phyloP scores from a whole-genome alignment of 192 early-diverging fungal genomes.

The Backusella westeae region DNA sequence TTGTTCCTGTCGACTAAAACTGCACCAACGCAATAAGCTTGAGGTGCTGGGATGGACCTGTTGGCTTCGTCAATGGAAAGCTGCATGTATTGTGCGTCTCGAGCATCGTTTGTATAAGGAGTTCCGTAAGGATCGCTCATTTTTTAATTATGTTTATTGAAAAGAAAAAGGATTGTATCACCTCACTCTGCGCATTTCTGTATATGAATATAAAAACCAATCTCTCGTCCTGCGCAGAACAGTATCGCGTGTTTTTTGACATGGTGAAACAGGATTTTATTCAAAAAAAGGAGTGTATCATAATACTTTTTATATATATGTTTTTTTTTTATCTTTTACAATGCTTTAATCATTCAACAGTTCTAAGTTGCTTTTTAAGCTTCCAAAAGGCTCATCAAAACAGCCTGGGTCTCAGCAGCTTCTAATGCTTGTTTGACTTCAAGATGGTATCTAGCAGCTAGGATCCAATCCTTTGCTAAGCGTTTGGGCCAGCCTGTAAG shows the following conservation, averaged over 20 bases:
- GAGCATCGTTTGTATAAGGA: slow-evolving; percentile 20
- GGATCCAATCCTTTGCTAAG: slow-evolving; percentile 86
- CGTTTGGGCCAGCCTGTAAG: slow-evolving; percentile 84
- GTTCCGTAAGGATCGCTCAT: slow-evolving; percentile 14
- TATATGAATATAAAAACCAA: too few relatives aligned
- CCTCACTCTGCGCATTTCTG: neutral
- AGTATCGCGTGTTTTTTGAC: neutral
- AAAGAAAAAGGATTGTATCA: neutral
- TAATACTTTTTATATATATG: neutral
- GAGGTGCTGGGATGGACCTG: slow-evolving; percentile 68
- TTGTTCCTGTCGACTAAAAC: slow-evolving; percentile 48
- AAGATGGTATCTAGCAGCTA: slow-evolving; percentile 70
- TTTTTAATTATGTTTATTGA: neutral
- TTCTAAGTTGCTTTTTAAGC: neutral
- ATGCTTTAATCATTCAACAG: neutral
- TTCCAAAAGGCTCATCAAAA: slow-evolving; percentile 1
- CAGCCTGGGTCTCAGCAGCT: slow-evolving; percentile 37
- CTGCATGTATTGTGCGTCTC: slow-evolving; percentile 73
- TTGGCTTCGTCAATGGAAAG: slow-evolving; percentile 84
- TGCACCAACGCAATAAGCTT: slow-evolving; percentile 94
- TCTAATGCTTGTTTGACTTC: slow-evolving; percentile 83
- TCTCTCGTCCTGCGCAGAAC: neutral
- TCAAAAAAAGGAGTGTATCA: neutral
- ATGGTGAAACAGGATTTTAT: neutral
- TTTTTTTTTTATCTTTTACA: neutral